Base-by-base conservation (phyloP, 805 yeast genomes). In the Priceomyces medius region DNA sequence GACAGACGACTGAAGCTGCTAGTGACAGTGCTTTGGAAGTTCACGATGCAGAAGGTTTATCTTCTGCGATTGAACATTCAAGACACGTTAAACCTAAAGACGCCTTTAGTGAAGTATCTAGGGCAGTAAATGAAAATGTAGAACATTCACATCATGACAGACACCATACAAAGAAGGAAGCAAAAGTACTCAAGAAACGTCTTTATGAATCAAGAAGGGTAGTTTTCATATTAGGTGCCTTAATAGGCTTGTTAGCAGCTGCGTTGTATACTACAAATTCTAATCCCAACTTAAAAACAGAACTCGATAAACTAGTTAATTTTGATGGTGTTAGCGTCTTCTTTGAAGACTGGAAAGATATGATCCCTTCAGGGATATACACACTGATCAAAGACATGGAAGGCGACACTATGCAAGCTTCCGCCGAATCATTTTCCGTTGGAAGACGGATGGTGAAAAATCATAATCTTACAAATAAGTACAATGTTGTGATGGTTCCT, bases 401-500 rank as follows among this genome's bases (percentile, higher is more conserved):
- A 35, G 63, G 58, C 21, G 59, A 50, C 9, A 49, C 47, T 6
- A 58, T 73, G 21, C 70, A 71, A 16, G 83, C 83, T 28, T 72
- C 85, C 4, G 78, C 88, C 4, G 95, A 88, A 45, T 81, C 90
- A 37, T 93, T 93, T 66, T 88, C 93, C 0, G 95, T 89, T 13
- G 99, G 99, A 1, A 77, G 74, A 50, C 53, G 73, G 29, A 64
- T 91, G 72, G 66, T 65, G 27, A 56, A 61, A 8, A 77, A 76
- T 18, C 70, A 76, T 21, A 76, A 80, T 27, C 64, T 80, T 20
- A 58, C 69, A 0, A 73, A 81, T 0, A 79, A 85, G 48, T 75
- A 79, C 61, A 95, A 96, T 5, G 96, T 93, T 10, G 77, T 93
- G 3, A 77, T 93, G 82, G 88, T 93, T 14, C 99, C 99, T 0